phyloP scores from a whole-genome alignment of 2,329 filamentous ascomycete genomes.

The Verticillium nubilum region DNA sequence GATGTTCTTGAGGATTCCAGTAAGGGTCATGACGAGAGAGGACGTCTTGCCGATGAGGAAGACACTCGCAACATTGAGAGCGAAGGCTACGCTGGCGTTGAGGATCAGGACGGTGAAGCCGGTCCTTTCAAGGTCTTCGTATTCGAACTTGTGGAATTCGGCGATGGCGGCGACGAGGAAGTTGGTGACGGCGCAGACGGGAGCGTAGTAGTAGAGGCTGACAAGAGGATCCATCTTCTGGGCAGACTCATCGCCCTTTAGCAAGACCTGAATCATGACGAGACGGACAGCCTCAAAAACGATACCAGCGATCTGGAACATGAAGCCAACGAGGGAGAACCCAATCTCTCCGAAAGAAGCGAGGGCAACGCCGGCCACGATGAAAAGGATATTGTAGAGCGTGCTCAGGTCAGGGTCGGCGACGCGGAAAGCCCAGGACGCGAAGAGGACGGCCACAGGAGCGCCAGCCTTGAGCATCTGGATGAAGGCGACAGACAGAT shows the following conservation, averaged over 20 bases:
- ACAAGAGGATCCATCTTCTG: slow-evolving; percentile 86
- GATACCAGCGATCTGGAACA: slow-evolving; percentile 70
- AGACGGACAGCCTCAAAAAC: slow-evolving; percentile 75
- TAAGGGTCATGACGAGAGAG: slow-evolving; percentile 77
- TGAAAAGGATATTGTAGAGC: slow-evolving; percentile 44
- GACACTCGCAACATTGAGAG: slow-evolving; percentile 80
- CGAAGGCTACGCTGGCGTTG: slow-evolving; percentile 75
- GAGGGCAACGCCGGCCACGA: slow-evolving; percentile 46
- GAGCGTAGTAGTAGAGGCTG: slow-evolving; percentile 85
- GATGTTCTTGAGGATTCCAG: slow-evolving; percentile 83
- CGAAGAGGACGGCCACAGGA: slow-evolving; percentile 61
- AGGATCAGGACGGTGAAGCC: slow-evolving; percentile 61
- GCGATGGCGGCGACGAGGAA: slow-evolving; percentile 61
- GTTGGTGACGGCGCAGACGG: slow-evolving; percentile 79
- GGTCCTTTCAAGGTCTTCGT: slow-evolving; percentile 59
- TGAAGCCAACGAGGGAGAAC: slow-evolving; percentile 60
- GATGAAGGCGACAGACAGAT: slow-evolving; percentile 63
- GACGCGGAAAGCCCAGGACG: slow-evolving; percentile 55
- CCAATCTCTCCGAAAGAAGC: slow-evolving; percentile 60
- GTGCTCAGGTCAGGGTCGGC: slow-evolving; percentile 38
- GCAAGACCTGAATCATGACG: slow-evolving; percentile 79
- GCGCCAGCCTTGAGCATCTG: slow-evolving; percentile 68
- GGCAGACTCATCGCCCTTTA: slow-evolving; percentile 60
- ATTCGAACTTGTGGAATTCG: slow-evolving; percentile 62
- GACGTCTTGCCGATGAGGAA: slow-evolving; percentile 87